phyloP scores from a whole-genome alignment of 2,329 filamentous ascomycete genomes.

The Coccinonectria pachysandricola region DNA sequence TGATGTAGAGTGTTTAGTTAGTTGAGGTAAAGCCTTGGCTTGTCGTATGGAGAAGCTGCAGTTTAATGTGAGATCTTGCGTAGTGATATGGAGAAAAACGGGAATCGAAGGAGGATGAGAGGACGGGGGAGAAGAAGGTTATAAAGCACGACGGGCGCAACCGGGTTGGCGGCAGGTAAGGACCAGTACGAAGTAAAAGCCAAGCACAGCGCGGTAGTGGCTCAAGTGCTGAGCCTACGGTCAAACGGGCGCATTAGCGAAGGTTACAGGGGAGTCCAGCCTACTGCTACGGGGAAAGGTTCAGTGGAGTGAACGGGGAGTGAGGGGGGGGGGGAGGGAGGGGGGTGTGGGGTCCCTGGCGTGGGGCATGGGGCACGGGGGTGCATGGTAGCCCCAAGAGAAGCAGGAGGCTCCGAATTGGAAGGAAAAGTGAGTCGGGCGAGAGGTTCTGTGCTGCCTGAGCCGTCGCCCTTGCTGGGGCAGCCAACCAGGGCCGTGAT shows the following conservation, averaged over 20 bases:
- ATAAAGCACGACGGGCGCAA: conserved; percentile 24
- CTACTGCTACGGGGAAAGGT: conserved; percentile 8
- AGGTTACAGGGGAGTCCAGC: conserved; percentile 9
- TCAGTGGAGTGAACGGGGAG: conserved; percentile 7
- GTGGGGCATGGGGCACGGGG: conserved; percentile 11
- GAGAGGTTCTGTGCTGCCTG: too few relatives aligned
- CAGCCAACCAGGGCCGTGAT: too few relatives aligned
- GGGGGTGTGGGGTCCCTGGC: conserved; percentile 5
- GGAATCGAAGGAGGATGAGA: conserved; percentile 17
- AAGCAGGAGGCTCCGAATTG: conserved; percentile 19
- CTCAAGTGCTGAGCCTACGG: too few relatives aligned
- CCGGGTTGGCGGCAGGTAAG: conserved; percentile 21
- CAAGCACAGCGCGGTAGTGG: too few relatives aligned
- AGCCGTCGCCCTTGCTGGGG: too few relatives aligned
- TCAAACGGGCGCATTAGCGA: conserved; percentile 10
- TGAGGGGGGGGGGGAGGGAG: conserved; percentile 4
- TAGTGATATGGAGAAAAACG: conserved; percentile 14
- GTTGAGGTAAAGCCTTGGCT: too few relatives aligned
- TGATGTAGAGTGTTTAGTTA: too few relatives aligned
- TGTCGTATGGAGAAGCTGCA: too few relatives aligned
- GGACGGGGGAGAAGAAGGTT: conserved; percentile 20
- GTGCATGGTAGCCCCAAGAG: conserved; percentile 10
- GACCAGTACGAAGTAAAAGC: too few relatives aligned
- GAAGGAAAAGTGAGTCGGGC: too few relatives aligned
- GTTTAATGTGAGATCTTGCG: conserved; percentile 15